Percentiles rank a stretch among this genome's conserved stretches.
Conservation (phyloP, 768 basidiomycete species). For the Rhizopogon sp. region DNA sequence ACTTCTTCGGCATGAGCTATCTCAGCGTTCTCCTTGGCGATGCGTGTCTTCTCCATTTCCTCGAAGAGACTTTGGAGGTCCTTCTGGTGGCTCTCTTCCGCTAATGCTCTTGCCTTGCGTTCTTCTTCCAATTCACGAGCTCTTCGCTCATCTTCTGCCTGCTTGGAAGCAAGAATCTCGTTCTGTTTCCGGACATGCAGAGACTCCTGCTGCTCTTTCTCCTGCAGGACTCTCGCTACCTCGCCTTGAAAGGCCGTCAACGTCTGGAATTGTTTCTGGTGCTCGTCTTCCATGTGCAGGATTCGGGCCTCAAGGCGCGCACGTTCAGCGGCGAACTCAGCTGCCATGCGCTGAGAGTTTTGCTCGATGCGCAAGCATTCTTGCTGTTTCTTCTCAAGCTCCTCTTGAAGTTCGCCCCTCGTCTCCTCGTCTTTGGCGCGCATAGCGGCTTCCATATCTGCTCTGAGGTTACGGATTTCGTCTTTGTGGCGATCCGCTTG, state of each 20-base stretch:
- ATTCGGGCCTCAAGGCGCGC: conserved; percentile 25
- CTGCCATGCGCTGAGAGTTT: conserved; percentile 36
- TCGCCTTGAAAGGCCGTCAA: conserved; percentile 23
- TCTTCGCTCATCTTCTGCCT: conserved; percentile 24
- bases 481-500: conserved; percentile 40
- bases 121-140: conserved; percentile 26
- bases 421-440: conserved; percentile 43
- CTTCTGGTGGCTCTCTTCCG: conserved; percentile 24
- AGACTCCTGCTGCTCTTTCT: conserved; percentile 23
- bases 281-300: conserved; percentile 21
- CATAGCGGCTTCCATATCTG: conserved; percentile 43
- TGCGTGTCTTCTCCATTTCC: conserved; percentile 21
- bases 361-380: conserved; percentile 38
- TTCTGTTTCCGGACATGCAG: conserved; percentile 22
- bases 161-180: conserved; percentile 20
- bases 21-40: conserved; percentile 15
- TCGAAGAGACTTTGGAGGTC: conserved; percentile 23
- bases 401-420: conserved; percentile 37
- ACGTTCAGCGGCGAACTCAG: conserved; percentile 35
- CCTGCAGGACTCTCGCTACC: conserved; percentile 20
- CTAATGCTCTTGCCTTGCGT: conserved; percentile 20
- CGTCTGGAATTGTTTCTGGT: conserved; percentile 9
- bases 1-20: conserved; percentile 22
- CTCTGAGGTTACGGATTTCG: conserved; percentile 42
- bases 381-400: conserved; percentile 36